Conservation (phyloP, 495 filamentous ascomycete species). For the Aspergillus ellipticus region DNA sequence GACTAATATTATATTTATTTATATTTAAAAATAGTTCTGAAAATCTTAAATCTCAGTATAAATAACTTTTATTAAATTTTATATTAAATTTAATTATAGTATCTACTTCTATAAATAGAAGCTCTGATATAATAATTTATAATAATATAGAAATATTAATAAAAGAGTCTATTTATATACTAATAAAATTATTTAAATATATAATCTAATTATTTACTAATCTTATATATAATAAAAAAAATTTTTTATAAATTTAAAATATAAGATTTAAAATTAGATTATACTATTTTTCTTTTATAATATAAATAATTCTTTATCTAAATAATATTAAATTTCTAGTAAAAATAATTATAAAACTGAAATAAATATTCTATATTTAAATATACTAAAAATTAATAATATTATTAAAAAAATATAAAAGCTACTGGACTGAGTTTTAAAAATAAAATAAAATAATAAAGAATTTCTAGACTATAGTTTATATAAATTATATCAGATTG, state of each 20-base stretch:
- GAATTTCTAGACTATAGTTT: too few relatives aligned
- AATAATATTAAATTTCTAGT: not conserved
- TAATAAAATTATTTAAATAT: not conserved
- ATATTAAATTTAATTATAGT: not conserved
- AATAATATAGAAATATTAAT: not conserved
- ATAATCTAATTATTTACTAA: not conserved
- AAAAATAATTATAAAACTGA: not conserved
- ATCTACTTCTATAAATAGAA: not conserved
- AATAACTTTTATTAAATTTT: not conserved
- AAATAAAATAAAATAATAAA: not conserved
- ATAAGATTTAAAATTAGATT: not conserved
- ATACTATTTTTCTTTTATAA: not conserved
- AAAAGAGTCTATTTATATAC: not conserved
- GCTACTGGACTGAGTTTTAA: not conserved
- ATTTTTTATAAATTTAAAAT: not conserved
- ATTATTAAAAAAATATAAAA: not conserved
- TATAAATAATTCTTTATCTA: not conserved
- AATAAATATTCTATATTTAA: not conserved
- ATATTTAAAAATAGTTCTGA: too few relatives aligned
- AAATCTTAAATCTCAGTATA: not conserved
- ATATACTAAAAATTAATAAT: not conserved
- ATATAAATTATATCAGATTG: too few relatives aligned
- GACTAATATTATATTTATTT: not conserved
- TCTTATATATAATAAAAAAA: not conserved
- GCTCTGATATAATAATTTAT: slow-evolving; percentile 1